These are phyloP conservation scores for Aechmea fasciata DNA, from an alignment of 176 grass and related monocot species.

Conservation along the genomic window DNA sequence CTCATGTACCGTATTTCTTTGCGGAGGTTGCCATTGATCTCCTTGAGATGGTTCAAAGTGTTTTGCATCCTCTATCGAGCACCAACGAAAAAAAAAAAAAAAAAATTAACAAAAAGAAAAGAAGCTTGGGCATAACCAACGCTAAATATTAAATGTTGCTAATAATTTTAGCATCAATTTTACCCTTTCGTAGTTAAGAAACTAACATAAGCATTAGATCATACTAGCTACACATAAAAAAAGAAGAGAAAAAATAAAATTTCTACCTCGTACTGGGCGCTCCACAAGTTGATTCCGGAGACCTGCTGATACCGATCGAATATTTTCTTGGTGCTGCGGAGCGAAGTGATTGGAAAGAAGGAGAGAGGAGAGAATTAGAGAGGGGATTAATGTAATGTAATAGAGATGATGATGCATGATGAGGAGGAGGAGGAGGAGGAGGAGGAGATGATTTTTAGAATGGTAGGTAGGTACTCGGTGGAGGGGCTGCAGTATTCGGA, in stretches of 20 bases:
- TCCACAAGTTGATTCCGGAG: constrained; percentile 61
- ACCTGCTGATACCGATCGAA: constrained; percentile 89
- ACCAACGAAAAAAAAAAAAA: background rate
- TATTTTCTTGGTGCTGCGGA: constrained; percentile 59
- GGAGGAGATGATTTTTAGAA: background rate
- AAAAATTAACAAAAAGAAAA: background rate
- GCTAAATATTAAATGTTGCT: too few relatives aligned
- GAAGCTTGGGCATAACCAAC: background rate
- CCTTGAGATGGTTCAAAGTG: constrained; percentile 80
- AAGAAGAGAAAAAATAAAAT: background rate
- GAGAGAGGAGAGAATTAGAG: background rate
- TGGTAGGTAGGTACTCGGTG: constrained; percentile 35
- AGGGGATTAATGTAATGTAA: constrained; percentile 6
- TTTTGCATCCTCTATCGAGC: constrained; percentile 74
- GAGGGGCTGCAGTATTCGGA: constrained; percentile 85
- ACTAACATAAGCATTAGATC: background rate
- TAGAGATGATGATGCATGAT: background rate
- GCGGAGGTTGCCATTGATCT: constrained; percentile 81
- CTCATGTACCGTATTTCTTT: constrained; percentile 61
- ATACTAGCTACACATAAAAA: background rate
- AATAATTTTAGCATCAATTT: too few relatives aligned
- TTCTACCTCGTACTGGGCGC: constrained; percentile 76
- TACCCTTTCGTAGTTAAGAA: background rate
- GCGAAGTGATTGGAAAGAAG: background rate
- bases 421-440: background rate